Evolutionary conservation across 2,329 filamentous ascomycete genomes (phyloP), one percentile per base, ranked within the genome.

Genomic region (Fusarium gaditjirri): DNA sequence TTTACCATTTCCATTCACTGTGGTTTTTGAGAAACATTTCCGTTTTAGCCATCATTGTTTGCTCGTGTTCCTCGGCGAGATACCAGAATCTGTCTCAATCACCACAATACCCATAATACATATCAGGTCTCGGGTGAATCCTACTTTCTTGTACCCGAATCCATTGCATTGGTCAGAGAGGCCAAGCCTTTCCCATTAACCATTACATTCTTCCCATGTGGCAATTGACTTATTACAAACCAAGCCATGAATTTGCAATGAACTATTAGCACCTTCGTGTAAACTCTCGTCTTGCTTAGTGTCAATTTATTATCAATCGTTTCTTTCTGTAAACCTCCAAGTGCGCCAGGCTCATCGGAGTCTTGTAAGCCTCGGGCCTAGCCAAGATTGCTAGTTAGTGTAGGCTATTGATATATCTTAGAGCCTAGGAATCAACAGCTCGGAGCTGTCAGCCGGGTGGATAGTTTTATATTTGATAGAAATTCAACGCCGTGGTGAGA

Each of bases 151-250:
- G 41, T 35, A 14, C 25, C 43, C 21, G 39, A 50, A 16, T 25
- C 46, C 36, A 67, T 43, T 54, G 41, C 56, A 33, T 41, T 23
- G 17, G 27, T 46, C 36, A 39, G 33, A 42, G 38, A 41, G 35
- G 35, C 33, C 29, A 54, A 44, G 38, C 38, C 25, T 47, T 39
- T 25, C 54, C 46, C 54, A 42, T 61, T 58, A 25, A 56, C 44
- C 35, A 61, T 54, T 46, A 23, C 41, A 43, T 72, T 70, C 55
- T 65, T 46, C 23, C 29, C 43, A 46, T 72, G 70, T 72, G 60
- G 65, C 55, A 27, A 66, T 29, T 70, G 27, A 41, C 60, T 66
- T 60, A 58, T 72, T 46, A 44, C 70, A 70, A 70, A 73, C 70
- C 27, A 43, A 23, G 38, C 36, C 17, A 44, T 33, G 14, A 35